Conservation (phyloP, 2,329 filamentous ascomycete genomes). For the Calonectria crousiana region DNA sequence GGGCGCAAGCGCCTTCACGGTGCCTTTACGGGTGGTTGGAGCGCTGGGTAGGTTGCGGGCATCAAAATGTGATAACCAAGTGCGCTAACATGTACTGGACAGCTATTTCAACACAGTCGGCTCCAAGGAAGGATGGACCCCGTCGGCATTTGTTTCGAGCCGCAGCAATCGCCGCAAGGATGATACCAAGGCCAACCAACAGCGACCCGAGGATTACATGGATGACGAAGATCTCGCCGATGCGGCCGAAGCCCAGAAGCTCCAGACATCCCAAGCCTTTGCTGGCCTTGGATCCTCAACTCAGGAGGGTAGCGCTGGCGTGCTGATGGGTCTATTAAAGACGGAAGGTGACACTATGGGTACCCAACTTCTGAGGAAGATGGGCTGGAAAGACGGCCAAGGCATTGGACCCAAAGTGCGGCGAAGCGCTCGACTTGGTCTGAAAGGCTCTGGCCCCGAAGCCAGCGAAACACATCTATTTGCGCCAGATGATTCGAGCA, state of each 20-base stretch:
- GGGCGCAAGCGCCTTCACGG: slow-evolving; percentile 93
- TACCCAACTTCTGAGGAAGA: slow-evolving; percentile 83
- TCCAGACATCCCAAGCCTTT: slow-evolving; percentile 81
- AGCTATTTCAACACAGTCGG: slow-evolving; percentile 99
- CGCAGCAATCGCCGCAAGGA: slow-evolving; percentile 82
- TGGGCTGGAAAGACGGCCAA: slow-evolving; percentile 97
- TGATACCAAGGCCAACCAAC: slow-evolving; percentile 66
- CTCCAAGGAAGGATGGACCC: slow-evolving; percentile 98
- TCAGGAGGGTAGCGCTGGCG: slow-evolving; percentile 64
- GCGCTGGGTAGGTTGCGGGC: slow-evolving; percentile 79
- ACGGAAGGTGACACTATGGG: slow-evolving; percentile 87
- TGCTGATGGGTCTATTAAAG: slow-evolving; percentile 79
- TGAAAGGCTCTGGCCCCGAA: slow-evolving; percentile 53
- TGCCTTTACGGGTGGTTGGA: slow-evolving; percentile 96
- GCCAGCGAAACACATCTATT: slow-evolving; percentile 75
- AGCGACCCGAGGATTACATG: slow-evolving; percentile 92
- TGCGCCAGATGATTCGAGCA: slow-evolving; percentile 82
- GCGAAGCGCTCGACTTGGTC: slow-evolving; percentile 75
- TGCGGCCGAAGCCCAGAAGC: slow-evolving; percentile 79
- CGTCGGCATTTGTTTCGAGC: slow-evolving; percentile 91
- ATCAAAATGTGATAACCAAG: not conserved
- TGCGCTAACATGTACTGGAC: slow-evolving; percentile 26
- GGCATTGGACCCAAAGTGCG: slow-evolving; percentile 90
- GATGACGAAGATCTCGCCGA: slow-evolving; percentile 95
- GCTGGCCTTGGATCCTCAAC: slow-evolving; percentile 79